These are phyloP conservation scores for Cladosporium sp. DNA, from an alignment of 2,329 filamentous ascomycete species.

Conservation along the genomic window DNA sequence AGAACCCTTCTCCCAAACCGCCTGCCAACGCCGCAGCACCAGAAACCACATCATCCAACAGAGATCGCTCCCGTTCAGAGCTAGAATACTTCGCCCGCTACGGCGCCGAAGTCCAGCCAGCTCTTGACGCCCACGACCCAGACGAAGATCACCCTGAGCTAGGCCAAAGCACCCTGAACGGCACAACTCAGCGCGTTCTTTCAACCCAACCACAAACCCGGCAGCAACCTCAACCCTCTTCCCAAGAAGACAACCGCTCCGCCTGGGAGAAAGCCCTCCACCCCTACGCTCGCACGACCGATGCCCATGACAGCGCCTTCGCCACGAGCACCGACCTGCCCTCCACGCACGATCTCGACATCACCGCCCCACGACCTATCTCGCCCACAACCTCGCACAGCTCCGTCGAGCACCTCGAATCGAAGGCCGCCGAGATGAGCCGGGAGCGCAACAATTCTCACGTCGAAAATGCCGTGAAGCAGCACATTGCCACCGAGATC, in stretches of 20 bases:
- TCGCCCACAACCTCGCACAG: slow-evolving; percentile 39
- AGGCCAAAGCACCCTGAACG: slow-evolving; percentile 55
- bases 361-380: slow-evolving; percentile 53
- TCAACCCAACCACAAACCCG: background rate
- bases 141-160: slow-evolving; percentile 61
- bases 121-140: slow-evolving; percentile 79
- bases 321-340: slow-evolving; percentile 55
- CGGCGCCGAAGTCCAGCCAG: slow-evolving; percentile 71
- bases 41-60: slow-evolving; percentile 18
- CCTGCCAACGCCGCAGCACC: slow-evolving; percentile 24
- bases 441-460: slow-evolving; percentile 46
- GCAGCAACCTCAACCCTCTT: background rate
- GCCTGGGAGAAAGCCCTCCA: slow-evolving; percentile 20
- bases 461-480: slow-evolving; percentile 71
- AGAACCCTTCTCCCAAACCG: slow-evolving; percentile 64
- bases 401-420: slow-evolving; percentile 59
- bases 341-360: slow-evolving; percentile 44
- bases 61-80: slow-evolving; percentile 48
- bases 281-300: slow-evolving; percentile 13
- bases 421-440: slow-evolving; percentile 33
- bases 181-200: slow-evolving; percentile 29
- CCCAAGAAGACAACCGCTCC: slow-evolving; percentile 11
- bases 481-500: slow-evolving; percentile 75
- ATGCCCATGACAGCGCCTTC: slow-evolving; percentile 41
- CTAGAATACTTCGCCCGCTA: slow-evolving; percentile 77